phyloP scores from a whole-genome alignment of 345 rosid genomes.

The Xanthoceras sorbifolium region DNA sequence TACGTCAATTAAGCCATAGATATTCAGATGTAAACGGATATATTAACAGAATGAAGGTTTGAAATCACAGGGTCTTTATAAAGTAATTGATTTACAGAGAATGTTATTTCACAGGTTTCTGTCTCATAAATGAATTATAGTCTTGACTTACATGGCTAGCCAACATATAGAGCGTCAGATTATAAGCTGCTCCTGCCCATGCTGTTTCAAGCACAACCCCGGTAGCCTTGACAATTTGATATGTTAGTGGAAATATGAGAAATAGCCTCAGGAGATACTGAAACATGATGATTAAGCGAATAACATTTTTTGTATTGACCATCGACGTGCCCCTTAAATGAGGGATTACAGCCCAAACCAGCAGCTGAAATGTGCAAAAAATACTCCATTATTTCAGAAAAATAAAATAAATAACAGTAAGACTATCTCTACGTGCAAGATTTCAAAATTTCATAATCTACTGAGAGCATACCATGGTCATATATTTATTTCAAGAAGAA shows the following conservation, averaged over 20 bases:
- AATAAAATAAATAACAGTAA: background rate
- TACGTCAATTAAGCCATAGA: background rate
- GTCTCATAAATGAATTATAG: background rate
- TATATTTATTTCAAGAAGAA: background rate
- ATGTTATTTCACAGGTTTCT: background rate
- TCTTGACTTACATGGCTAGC: constrained; percentile 52
- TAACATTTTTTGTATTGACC: constrained; percentile 27
- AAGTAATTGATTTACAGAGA: background rate
- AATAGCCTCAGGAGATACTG: constrained; percentile 53
- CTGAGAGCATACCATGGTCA: background rate
- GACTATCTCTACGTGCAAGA: background rate
- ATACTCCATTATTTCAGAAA: background rate
- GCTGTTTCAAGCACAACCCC: constrained; percentile 52
- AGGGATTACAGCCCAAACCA: constrained; percentile 57
- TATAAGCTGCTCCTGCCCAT: constrained; percentile 60
- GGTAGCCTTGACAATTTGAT: constrained; percentile 42
- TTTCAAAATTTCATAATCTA: background rate
- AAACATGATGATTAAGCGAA: constrained; percentile 42
- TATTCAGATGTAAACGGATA: background rate
- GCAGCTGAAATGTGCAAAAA: constrained; percentile 32
- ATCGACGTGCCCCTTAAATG: constrained; percentile 28
- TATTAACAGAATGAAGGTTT: background rate
- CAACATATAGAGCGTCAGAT: constrained; percentile 51
- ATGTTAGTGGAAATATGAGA: constrained; percentile 55
- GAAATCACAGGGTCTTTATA: background rate